Percentiles rank a stretch among this genome's conserved stretches.
These are phyloP conservation scores for Oenanthe sinensis DNA, from an alignment of 129 eudicot genomes.

Conservation along the genomic window DNA sequence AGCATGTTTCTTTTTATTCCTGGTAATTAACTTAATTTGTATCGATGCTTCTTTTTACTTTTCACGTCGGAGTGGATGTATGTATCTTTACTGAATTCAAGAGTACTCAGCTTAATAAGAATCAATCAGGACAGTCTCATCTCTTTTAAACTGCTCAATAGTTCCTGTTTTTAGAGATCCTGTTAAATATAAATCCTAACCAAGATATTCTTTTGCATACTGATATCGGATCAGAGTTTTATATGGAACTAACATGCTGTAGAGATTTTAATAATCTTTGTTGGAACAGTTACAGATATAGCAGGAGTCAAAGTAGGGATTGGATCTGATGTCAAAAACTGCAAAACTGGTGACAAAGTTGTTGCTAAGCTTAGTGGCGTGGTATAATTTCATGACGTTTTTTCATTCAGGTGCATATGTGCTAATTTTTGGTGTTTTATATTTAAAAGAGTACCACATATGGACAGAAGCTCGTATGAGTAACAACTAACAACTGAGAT, in stretches of 20 bases:
- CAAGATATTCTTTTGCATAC: background rate
- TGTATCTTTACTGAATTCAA: too few species aligned
- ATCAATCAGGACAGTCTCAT: too few species aligned
- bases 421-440: background rate
- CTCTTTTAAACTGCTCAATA: too few species aligned
- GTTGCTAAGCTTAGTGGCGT: slow-evolving; percentile 12
- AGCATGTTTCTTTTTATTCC: slow-evolving; percentile 62
- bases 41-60: too few species aligned
- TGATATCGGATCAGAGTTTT: too few species aligned
- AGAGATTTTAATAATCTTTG: background rate
- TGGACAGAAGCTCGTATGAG: too few species aligned
- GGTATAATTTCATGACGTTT: background rate
- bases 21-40: background rate
- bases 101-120: too few species aligned
- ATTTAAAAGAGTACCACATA: background rate
- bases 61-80: too few species aligned
- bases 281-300: slow-evolving; percentile 28
- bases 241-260: background rate
- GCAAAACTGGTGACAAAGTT: slow-evolving; percentile 31
- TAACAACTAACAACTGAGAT: too few species aligned
- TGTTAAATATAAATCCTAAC: background rate
- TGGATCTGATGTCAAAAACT: slow-evolving; percentile 22
- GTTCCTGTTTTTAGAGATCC: too few species aligned
- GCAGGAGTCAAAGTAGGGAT: slow-evolving; percentile 23
- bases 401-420: background rate